A percentile compares a stretch with the other conserved stretches of the same genome.
Conservation (phyloP, 2,329 filamentous ascomycete genomes). For the Pyrenophora seminiperda region DNA sequence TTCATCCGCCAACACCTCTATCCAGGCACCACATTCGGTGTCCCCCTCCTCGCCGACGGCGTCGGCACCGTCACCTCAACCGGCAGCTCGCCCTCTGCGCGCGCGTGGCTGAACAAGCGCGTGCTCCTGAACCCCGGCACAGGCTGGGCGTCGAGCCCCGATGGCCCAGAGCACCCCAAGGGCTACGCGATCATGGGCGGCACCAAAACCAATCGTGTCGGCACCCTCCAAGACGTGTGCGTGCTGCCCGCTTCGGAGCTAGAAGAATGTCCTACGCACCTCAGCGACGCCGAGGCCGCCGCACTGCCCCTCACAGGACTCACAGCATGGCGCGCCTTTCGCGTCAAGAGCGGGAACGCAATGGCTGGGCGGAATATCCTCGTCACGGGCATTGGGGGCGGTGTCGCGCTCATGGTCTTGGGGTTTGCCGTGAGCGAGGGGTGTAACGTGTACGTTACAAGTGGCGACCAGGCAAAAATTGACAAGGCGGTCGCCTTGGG, state of each 20-base stretch:
- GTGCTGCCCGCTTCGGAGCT: constrained; percentile 73
- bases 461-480: constrained; percentile 75
- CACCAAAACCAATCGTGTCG: constrained; percentile 66
- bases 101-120: constrained; percentile 64
- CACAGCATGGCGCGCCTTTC: constrained; percentile 85
- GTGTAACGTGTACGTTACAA: constrained; percentile 81
- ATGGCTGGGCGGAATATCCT: constrained; percentile 73
- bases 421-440: constrained; percentile 77
- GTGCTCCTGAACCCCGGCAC: constrained; percentile 79
- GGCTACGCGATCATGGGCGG: constrained; percentile 72
- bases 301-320: constrained; percentile 83
- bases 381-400: constrained; percentile 89
- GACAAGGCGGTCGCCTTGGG: constrained; percentile 72
- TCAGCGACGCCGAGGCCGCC: constrained; percentile 75
- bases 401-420: constrained; percentile 82
- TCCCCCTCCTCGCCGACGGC: constrained; percentile 82
- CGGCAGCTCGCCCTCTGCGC: constrained; percentile 61
- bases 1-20: constrained; percentile 94
- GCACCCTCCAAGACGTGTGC: constrained; percentile 76
- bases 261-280: constrained; percentile 74
- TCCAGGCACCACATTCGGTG: constrained; percentile 78
- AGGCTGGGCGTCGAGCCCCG: constrained; percentile 74
- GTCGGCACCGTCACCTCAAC: constrained; percentile 72
- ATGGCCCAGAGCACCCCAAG: constrained; percentile 70
- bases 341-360: constrained; percentile 74